Evolutionary conservation across 2,329 filamentous ascomycete species (phyloP).

Genomic region (Aphanocladium album): DNA sequence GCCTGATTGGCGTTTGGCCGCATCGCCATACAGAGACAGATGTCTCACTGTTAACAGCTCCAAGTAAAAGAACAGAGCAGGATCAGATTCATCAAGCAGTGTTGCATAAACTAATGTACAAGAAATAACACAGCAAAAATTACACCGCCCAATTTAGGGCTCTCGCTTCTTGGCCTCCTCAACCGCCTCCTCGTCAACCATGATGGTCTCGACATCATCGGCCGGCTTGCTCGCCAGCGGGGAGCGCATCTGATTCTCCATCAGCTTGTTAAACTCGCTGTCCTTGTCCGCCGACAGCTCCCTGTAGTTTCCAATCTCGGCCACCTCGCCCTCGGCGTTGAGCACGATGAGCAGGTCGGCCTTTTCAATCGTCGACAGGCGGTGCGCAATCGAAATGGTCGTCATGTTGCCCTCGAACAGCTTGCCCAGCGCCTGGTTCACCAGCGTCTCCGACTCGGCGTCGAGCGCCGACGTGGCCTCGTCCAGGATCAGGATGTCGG

Average conservation of each 20-base stretch:
- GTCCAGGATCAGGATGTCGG: slow-evolving; percentile 93
- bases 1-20: too few species aligned
- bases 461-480: slow-evolving; percentile 97
- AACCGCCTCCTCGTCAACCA: neutral
- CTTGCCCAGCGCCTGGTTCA: slow-evolving; percentile 80
- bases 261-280: slow-evolving; percentile 87
- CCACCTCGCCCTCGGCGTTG: slow-evolving; percentile 77
- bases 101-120: neutral
- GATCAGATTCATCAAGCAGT: neutral
- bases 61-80: too few species aligned
- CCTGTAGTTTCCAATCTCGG: slow-evolving; percentile 80
- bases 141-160: neutral
- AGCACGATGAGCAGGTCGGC: slow-evolving; percentile 93
- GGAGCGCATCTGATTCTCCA: slow-evolving; percentile 87
- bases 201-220: neutral
- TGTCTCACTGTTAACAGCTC: too few species aligned
- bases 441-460: slow-evolving; percentile 95
- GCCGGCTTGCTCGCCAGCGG: neutral
- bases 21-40: too few species aligned
- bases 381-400: slow-evolving; percentile 95
- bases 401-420: slow-evolving; percentile 85
- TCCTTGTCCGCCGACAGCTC: slow-evolving; percentile 68
- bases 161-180: neutral
- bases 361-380: slow-evolving; percentile 91
- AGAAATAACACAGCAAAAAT: neutral